phyloP scores from a whole-genome alignment of 208 protist genomes.

The Crithidia thermophila region DNA sequence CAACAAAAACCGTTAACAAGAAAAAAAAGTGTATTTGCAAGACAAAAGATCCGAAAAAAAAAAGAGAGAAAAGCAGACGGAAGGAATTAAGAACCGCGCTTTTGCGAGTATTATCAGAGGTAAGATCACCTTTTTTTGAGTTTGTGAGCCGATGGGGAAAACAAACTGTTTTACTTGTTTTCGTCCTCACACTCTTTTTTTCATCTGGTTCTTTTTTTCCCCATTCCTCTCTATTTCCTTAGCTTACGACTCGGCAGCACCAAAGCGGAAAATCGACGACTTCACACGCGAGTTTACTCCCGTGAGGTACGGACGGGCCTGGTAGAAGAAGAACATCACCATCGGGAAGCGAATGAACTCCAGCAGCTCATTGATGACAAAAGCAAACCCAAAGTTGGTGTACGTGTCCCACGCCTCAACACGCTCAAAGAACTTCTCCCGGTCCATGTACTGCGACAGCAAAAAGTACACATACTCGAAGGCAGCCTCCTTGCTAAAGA shows the following conservation, averaged over 20 bases:
- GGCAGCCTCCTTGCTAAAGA: slow-evolving; percentile 71
- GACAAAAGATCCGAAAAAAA: neutral
- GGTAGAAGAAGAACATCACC: slow-evolving; percentile 77
- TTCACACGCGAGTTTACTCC: slow-evolving; percentile 61
- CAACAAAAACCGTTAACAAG: too few species aligned
- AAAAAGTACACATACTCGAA: slow-evolving; percentile 83
- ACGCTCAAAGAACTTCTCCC: slow-evolving; percentile 72
- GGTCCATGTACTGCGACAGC: slow-evolving; percentile 55
- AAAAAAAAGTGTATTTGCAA: too few species aligned
- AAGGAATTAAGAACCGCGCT: neutral
- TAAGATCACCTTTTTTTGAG: too few species aligned
- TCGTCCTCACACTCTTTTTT: neutral
- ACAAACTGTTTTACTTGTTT: neutral
- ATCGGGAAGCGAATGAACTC: slow-evolving; percentile 81
- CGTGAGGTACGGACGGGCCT: slow-evolving; percentile 57
- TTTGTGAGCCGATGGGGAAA: neutral
- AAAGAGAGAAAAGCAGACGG: neutral
- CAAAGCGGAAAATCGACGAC: slow-evolving; percentile 72
- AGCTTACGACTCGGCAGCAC: slow-evolving; percentile 53
- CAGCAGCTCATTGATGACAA: slow-evolving; percentile 86
- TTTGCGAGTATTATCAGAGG: too few species aligned
- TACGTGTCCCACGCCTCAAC: slow-evolving; percentile 86
- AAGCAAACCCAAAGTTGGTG: slow-evolving; percentile 89
- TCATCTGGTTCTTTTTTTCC: slow-evolving; percentile 1
- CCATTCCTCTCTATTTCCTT: too few species aligned